Conservation (phyloP, 2,329 filamentous ascomycete species). For the Alternaria consortialis region DNA sequence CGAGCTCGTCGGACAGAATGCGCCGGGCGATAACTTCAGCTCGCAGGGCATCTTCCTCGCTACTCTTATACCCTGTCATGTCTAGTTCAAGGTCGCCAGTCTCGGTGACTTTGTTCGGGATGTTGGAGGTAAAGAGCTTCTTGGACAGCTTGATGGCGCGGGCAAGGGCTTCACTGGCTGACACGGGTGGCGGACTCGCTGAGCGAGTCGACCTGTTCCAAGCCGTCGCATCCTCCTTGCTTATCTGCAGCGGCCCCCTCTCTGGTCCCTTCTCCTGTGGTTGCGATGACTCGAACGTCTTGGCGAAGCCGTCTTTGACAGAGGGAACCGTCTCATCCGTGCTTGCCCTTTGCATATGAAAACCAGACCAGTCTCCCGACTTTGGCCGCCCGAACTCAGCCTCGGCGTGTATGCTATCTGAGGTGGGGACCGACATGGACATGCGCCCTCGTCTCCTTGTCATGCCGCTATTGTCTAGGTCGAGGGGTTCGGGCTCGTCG, state of each 20-base stretch:
- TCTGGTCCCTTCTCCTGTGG: slow-evolving; percentile 35
- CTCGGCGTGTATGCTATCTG: slow-evolving; percentile 29
- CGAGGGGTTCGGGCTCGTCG: slow-evolving; percentile 74
- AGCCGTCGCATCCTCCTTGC: slow-evolving; percentile 45
- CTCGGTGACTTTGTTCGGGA: slow-evolving; percentile 90
- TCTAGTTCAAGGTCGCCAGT: slow-evolving; percentile 95
- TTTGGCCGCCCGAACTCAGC: slow-evolving; percentile 34
- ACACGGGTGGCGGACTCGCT: slow-evolving; percentile 78
- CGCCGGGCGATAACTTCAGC: slow-evolving; percentile 94
- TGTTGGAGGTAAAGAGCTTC: slow-evolving; percentile 88
- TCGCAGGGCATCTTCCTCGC: slow-evolving; percentile 87
- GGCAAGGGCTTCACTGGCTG: slow-evolving; percentile 77
- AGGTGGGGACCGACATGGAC: slow-evolving; percentile 42
- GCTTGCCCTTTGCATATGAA: slow-evolving; percentile 53
- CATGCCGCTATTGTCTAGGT: slow-evolving; percentile 63
- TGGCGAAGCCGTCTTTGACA: slow-evolving; percentile 51
- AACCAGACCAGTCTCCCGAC: slow-evolving; percentile 50
- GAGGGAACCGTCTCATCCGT: slow-evolving; percentile 65
- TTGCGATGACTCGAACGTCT: slow-evolving; percentile 31
- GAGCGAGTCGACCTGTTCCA: slow-evolving; percentile 62
- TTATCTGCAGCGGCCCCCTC: slow-evolving; percentile 42
- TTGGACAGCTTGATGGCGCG: slow-evolving; percentile 86
- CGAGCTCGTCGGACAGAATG: slow-evolving; percentile 89
- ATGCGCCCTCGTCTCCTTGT: slow-evolving; percentile 36
- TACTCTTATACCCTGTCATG: slow-evolving; percentile 96